Conservation (phyloP, 177 flowering plant genomes). For the Tripterygium wilfordii region DNA sequence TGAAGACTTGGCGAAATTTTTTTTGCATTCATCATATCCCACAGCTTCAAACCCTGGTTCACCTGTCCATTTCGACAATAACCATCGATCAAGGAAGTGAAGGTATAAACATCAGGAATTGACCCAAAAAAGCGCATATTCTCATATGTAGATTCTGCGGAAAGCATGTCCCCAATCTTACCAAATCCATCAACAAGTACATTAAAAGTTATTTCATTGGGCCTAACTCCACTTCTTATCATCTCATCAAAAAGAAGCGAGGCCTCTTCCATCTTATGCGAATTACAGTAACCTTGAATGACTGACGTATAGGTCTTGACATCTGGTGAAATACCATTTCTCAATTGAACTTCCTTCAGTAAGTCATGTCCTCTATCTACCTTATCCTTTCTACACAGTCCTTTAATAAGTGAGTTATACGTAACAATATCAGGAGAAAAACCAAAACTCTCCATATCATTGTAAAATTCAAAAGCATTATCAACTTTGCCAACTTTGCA, state of each 20-base stretch:
- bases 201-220: conserved; percentile 60
- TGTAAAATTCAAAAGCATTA: conserved; percentile 47
- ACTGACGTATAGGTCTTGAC: conserved; percentile 71
- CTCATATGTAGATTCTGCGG: conserved; percentile 40
- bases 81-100: conserved; percentile 70
- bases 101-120: conserved; percentile 72
- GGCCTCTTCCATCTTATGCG: conserved; percentile 59
- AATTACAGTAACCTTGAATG: conserved; percentile 65
- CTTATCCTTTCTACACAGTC: conserved; percentile 48
- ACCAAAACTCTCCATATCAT: conserved; percentile 53
- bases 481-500: conserved; percentile 44
- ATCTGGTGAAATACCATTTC: conserved; percentile 33
- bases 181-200: conserved; percentile 73
- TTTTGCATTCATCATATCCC: conserved; percentile 52
- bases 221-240: conserved; percentile 39
- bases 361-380: conserved; percentile 44
- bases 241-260: conserved; percentile 45
- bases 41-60: conserved; percentile 57
- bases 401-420: conserved; percentile 65
- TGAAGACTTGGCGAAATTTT: conserved; percentile 57
- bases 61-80: conserved; percentile 56
- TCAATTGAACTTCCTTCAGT: conserved; percentile 33
- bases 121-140: conserved; percentile 48
- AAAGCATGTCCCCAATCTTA: conserved; percentile 52
- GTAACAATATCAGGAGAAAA: conserved; percentile 64